Evolutionary conservation across 352 stramenopile species (phyloP), one percentile per base, ranked within the genome.

Genomic region (Blastocystis sp.): DNA sequence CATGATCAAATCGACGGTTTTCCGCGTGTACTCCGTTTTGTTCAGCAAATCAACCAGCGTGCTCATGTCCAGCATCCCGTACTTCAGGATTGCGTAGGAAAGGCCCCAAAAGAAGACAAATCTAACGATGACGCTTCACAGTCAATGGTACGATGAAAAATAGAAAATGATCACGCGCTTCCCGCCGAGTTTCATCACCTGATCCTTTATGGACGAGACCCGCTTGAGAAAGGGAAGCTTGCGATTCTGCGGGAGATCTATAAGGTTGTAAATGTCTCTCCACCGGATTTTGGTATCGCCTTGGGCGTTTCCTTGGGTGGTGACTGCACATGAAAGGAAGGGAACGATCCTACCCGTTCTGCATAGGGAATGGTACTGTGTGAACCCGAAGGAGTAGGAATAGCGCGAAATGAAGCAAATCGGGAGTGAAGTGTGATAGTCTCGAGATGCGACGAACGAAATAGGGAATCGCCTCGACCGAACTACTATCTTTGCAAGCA

Each of bases 251-350:
- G 74, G 74, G 12, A 67, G 29, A 69, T 85, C 74, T 13, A 85
- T 67, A 16, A 85, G 55, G 66, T 63, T 51, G 50, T 67, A 45
- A 26, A 85, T 85, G 29, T 85, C 74, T 45, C 37, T 85, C 74
- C 74, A 85, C 26, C 29, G 65, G 13, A 85, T 62, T 10, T 69
- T 85, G 6, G 55, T 51, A 21, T 67, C 66, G 29, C 4, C 26
- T 39, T 85, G 39, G 41, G 31, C 39, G 4, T 41, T 31, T 19
- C 29, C 19, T n/a, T 26, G 13, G 31, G 74, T 59, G 10, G 74
- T 39, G 21, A 59, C 74, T 85, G 70, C 3, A 50, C 21, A 55
- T 55, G 45, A 55, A 16, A n/a, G n/a, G n/a, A n/a, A n/a, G n/a
- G n/a, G n/a, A n/a, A n/a, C n/a, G n/a, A n/a, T n/a, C n/a, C n/a